Base-by-base conservation (phyloP, 2,329 filamentous ascomycete species). In the Stagonosporopsis vannaccii region DNA sequence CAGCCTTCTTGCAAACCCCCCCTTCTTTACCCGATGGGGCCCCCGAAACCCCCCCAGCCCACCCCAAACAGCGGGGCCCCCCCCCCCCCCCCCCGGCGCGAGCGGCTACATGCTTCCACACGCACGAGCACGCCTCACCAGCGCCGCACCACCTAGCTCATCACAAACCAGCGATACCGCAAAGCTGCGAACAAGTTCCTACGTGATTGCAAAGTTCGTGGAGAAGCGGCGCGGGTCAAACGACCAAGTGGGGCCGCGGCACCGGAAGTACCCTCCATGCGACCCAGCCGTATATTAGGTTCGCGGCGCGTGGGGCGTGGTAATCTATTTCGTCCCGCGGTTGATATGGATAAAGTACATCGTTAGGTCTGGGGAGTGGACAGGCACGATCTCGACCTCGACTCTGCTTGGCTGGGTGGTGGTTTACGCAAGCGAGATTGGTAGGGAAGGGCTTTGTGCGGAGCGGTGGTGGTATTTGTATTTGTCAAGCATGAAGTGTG, bases 321-420 rank as follows among this genome's bases (percentile, higher is more conserved):
- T 28, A 56, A 56, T 56, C 56, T 62, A 58, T 59, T 57, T 59
- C 12, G 62, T 53, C 62, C 65, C 66, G 57, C 68, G 67, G 68
- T 58, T 72, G 65, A 72, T 70, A 68, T 72, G 71, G 71, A 66
- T 74, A 74, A 67, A 63, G 41, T 59, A 44, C 6, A 7, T 39
- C 51, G 19, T 22, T 26, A 5, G 5, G 25, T 26, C 5, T 41
- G 39, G 22, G 2, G 3, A 23, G 37, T 23, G 13, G 36, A 22
- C 32, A 41, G 41, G 51, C 48, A 35, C 45, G 32, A 44, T 32
- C 56, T 32, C 32, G 17, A 35, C 45, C 20, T 25, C 25, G 25
- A 39, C 50, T n/a, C 15, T 40, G 35, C 50, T 52, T 52, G 50
- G 50, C 35, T 51, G 40, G 9, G 30, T n/a, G 30, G 30, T 4